Evolutionary conservation across 176 grass and related monocot genomes (phyloP), one percentile per base, ranked within the genome.

Genomic region (Avena eriantha): DNA sequence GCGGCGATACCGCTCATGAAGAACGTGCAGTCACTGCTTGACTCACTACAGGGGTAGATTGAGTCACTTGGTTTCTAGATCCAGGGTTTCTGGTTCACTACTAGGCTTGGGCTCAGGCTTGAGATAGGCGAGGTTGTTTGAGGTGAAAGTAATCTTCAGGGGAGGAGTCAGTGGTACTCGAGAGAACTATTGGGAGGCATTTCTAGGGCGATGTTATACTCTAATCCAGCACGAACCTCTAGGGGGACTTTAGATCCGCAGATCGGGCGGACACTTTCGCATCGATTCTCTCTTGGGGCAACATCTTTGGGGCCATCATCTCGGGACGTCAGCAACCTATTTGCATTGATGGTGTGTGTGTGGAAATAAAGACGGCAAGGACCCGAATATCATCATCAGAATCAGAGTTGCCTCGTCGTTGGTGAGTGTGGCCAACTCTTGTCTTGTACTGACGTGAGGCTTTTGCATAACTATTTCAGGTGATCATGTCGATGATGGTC

Each of bases 341-440:
- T 64, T 29, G 59, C 11, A 26, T 63, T 26, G 1, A 64, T 29
- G 11, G 60, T 0, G 12, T 64, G 36, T 39, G 36, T 39, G 39
- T 11, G 10, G 10, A 0, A 24, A 24, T 10, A n/a, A 19, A 24
- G 3, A n/a, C 0, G 1, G 12, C 15, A 1, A 12, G 3, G 5
- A 23, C 0, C 1, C 2, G 0, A 31, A 29, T 11, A 3, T 16
- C 26, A 31, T 7, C 12, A 29, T 64, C 1, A 0, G 13, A 31
- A 65, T 22, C 1, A 4, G 4, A 65, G 4, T 13, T 16, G 12
- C 12, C 4, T 4, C 8, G 1, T 64, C 60, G 3, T 31, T 65
- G 60, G 11, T 64, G 23, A 64, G 11, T 14, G 24, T 31, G 1
- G 11, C 1, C 0, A 12, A 65, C 1, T 14, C 3, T 65, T 65